These are phyloP conservation scores for Crataegus laevigata DNA, from an alignment of 306 rosid genomes.

Conservation along the genomic window DNA sequence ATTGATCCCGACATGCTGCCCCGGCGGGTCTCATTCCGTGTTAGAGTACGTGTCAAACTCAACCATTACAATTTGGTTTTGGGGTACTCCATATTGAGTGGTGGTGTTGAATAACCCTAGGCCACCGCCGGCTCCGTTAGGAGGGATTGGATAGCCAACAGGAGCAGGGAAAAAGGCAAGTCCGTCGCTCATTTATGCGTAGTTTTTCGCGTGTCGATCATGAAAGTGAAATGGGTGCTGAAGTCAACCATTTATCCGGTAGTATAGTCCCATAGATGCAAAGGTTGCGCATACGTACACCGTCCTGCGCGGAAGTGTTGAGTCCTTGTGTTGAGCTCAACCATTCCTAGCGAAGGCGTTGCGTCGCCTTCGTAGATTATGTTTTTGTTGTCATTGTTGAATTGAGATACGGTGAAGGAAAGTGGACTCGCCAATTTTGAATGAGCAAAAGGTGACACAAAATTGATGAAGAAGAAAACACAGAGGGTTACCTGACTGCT, in stretches of 20 bases:
- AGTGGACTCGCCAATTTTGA: neutral
- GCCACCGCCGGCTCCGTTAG: neutral
- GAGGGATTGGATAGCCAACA: neutral
- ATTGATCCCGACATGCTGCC: conserved; percentile 4
- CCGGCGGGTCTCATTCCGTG: neutral
- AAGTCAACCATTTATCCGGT: neutral
- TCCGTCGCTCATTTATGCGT: neutral
- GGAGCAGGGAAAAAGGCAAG: conserved; percentile 20
- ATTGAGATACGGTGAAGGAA: neutral
- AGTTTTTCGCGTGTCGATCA: neutral
- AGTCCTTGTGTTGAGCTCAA: neutral
- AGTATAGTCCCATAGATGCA: conserved; percentile 10
- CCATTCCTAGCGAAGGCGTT: neutral
- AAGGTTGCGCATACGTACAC: neutral
- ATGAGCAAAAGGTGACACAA: too few species aligned
- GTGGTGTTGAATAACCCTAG: conserved; percentile 6
- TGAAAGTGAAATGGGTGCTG: conserved; percentile 9
- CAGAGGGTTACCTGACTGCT: too few species aligned
- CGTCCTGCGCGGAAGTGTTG: neutral
- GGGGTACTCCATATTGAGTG: neutral
- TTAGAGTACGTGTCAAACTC: conserved; percentile 15
- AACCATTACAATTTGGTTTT: conserved; percentile 8
- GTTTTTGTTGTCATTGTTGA: too few species aligned
- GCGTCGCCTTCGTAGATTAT: neutral
- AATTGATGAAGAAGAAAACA: too few species aligned